Conservation (phyloP, 108 stramenopile genomes). For the Pseudonitzschia multistriata region DNA sequence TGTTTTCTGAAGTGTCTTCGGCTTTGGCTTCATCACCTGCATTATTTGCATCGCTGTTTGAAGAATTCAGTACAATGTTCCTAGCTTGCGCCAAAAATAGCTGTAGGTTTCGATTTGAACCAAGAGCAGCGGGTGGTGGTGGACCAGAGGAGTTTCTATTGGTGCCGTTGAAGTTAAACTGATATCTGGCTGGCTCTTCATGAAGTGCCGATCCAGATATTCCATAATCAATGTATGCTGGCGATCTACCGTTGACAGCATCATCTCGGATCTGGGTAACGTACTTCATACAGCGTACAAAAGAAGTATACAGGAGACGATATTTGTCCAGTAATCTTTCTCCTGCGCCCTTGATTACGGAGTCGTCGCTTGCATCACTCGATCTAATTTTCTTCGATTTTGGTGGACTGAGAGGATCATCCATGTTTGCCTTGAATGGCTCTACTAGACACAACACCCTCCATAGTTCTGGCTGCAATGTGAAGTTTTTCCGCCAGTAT, state of each 20-base stretch:
- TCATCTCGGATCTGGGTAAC: constrained; percentile 41
- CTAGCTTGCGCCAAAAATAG: constrained; percentile 22
- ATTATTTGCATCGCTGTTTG: neutral
- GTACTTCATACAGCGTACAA: constrained; percentile 81
- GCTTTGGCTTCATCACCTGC: constrained; percentile 1
- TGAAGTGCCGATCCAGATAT: neutral
- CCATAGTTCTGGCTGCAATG: constrained; percentile 74
- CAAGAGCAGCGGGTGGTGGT: constrained; percentile 6
- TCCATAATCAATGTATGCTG: constrained; percentile 33
- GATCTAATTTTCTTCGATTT: neutral
- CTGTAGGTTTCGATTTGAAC: constrained; percentile 22
- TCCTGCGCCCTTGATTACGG: constrained; percentile 9
- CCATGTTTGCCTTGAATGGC: constrained; percentile 79
- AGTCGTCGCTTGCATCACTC: neutral
- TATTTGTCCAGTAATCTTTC: constrained; percentile 49
- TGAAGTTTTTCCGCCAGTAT: constrained; percentile 61
- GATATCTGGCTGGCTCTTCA: neutral
- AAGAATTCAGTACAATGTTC: neutral
- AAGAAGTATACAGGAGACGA: constrained; percentile 75
- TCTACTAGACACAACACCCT: constrained; percentile 70
- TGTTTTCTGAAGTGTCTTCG: neutral
- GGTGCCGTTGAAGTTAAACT: neutral
- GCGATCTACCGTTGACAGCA: constrained; percentile 23
- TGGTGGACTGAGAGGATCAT: constrained; percentile 18
- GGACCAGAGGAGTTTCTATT: constrained; percentile 3